Evolutionary conservation across 352 stramenopile species (phyloP).

Genomic region (Hyaloperonospora brassicae): DNA sequence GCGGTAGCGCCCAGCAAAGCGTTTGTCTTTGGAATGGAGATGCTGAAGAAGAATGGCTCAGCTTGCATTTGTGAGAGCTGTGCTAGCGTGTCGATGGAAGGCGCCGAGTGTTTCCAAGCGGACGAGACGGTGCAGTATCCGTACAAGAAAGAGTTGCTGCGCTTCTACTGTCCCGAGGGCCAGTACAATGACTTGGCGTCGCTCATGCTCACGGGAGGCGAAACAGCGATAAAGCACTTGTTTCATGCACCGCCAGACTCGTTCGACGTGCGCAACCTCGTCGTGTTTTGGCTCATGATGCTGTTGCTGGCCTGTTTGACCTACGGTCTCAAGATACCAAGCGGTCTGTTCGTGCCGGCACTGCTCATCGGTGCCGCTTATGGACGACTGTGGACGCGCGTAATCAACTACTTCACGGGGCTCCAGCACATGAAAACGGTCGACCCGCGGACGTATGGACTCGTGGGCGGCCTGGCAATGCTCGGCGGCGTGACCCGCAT

Average conservation of each 20-base stretch:
- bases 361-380: constrained; percentile 93
- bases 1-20: constrained; percentile 32
- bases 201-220: constrained; percentile 91
- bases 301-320: constrained; percentile 85
- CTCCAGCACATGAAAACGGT: constrained; percentile 52
- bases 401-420: constrained; percentile 75
- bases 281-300: constrained; percentile 72
- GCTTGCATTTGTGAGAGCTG: constrained; percentile 72
- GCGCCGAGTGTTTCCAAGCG: constrained; percentile 51
- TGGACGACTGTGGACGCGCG: constrained; percentile 82
- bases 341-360: constrained; percentile 94
- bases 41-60: constrained; percentile 51
- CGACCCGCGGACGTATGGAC: constrained; percentile 89
- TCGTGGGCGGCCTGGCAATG: constrained; percentile 93
- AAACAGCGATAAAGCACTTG: constrained; percentile 92
- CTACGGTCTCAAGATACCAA: constrained; percentile 94
- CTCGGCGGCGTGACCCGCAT: constrained; percentile 95
- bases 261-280: constrained; percentile 66
- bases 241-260: constrained; percentile 86
- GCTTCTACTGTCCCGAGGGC: constrained; percentile 91
- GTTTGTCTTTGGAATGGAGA: constrained; percentile 67
- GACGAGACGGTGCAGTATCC: constrained; percentile 67
- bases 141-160: constrained; percentile 86
- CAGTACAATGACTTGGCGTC: constrained; percentile 97
- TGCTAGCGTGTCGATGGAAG: constrained; percentile 34